Evolutionary conservation across 257 asterid species (phyloP).

Genomic region (Solanum microdontum): DNA sequence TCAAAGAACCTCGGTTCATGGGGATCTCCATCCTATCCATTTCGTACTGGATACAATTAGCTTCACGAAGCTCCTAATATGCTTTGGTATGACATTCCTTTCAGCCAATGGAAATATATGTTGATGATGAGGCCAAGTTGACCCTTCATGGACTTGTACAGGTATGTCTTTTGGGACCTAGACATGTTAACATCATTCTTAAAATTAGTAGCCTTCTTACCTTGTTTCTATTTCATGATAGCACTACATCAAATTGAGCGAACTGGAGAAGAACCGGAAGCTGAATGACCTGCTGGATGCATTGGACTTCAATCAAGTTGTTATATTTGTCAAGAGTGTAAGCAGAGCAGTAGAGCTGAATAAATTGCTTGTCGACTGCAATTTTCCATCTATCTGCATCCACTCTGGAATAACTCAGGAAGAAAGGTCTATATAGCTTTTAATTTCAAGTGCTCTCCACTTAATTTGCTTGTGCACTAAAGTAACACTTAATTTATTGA

Average conservation of each 20-base stretch:
- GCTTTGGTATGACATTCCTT: slow-evolving; percentile 76
- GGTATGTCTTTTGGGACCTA: slow-evolving; percentile 16
- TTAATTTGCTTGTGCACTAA: neutral
- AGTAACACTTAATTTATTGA: neutral
- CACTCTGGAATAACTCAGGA: slow-evolving; percentile 97
- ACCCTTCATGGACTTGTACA: slow-evolving; percentile 96
- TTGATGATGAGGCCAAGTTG: slow-evolving; percentile 90
- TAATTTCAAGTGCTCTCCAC: neutral
- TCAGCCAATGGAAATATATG: slow-evolving; percentile 98
- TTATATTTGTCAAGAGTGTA: slow-evolving; percentile 84
- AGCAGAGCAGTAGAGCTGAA: slow-evolving; percentile 80
- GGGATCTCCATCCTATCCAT: slow-evolving; percentile 37
- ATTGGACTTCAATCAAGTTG: slow-evolving; percentile 82
- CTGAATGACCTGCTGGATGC: slow-evolving; percentile 85
- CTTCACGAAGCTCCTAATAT: slow-evolving; percentile 71
- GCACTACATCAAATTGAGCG: slow-evolving; percentile 95
- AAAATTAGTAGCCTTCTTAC: neutral
- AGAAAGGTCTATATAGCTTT: slow-evolving; percentile 44
- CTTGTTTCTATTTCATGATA: slow-evolving; percentile 13
- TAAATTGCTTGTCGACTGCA: slow-evolving; percentile 80
- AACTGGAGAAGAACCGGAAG: slow-evolving; percentile 80
- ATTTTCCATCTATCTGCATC: slow-evolving; percentile 82
- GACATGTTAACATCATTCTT: slow-evolving; percentile 31
- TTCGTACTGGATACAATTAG: slow-evolving; percentile 53
- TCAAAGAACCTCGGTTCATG: slow-evolving; percentile 23